Percentiles rank a stretch among this genome's conserved stretches.
Evolutionary conservation across 306 rosid species (phyloP).

Genomic region (Lathyrus tuberosus): DNA sequence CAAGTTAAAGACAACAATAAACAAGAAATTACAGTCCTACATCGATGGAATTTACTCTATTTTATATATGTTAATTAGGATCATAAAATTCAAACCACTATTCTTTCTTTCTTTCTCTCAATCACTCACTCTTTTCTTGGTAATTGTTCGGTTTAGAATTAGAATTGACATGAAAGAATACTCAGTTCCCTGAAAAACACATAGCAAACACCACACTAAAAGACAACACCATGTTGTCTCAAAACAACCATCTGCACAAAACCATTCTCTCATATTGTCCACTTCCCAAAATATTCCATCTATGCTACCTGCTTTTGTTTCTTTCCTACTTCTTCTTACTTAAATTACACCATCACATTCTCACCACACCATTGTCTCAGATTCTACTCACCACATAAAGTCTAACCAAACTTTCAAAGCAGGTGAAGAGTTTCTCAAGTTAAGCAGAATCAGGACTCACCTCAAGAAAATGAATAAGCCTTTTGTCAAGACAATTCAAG

Average conservation of each 20-base stretch:
- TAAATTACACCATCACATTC: slow-evolving; percentile 54
- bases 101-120: slow-evolving; percentile 26
- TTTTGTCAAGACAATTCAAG: slow-evolving; percentile 83
- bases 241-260: slow-evolving; percentile 45
- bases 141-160: slow-evolving; percentile 60
- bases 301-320: slow-evolving; percentile 57
- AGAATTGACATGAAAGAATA: slow-evolving; percentile 66
- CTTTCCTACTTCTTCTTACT: slow-evolving; percentile 57
- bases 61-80: slow-evolving; percentile 23
- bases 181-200: slow-evolving; percentile 57
- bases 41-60: slow-evolving; percentile 39
- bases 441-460: slow-evolving; percentile 48
- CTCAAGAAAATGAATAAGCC: slow-evolving; percentile 80
- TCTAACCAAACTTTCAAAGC: slow-evolving; percentile 65
- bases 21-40: neutral
- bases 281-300: slow-evolving; percentile 40
- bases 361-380: too few species aligned
- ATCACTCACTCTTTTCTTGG: slow-evolving; percentile 34
- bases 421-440: slow-evolving; percentile 49
- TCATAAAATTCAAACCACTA: slow-evolving; percentile 44
- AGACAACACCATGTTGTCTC: slow-evolving; percentile 59
- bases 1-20: too few species aligned
- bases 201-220: slow-evolving; percentile 58
- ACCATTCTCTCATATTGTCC: slow-evolving; percentile 58
- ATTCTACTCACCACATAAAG: too few species aligned